Conservation (phyloP, 257 asterid genomes). For the Cruciata laevipes region DNA sequence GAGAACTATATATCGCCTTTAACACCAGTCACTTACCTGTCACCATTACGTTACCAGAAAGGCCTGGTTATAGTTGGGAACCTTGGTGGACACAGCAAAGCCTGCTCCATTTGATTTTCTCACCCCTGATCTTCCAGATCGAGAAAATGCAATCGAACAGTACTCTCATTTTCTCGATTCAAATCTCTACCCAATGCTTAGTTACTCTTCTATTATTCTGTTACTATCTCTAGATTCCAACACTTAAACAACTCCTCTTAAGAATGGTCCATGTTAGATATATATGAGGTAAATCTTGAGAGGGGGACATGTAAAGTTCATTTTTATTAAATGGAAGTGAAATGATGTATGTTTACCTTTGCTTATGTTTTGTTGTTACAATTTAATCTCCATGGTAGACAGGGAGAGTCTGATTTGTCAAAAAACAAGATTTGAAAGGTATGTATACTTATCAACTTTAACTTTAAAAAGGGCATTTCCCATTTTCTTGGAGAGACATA, state of each 20-base stretch:
- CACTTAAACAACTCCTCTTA: not conserved
- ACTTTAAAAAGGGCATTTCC: no score
- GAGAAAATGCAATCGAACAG: slow-evolving; percentile 47
- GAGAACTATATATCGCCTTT: slow-evolving; percentile 74
- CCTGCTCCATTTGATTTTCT: slow-evolving; percentile 75
- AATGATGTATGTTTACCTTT: not conserved
- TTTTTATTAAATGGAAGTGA: not conserved
- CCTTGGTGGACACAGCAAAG: slow-evolving; percentile 85
- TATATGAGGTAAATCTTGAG: not conserved
- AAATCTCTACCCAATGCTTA: slow-evolving; percentile 81
- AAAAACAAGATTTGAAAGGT: no score
- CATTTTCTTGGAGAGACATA: no score
- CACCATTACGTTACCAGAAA: slow-evolving; percentile 57
- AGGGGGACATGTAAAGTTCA: not conserved
- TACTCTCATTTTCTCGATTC: slow-evolving; percentile 79
- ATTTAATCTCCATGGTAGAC: no score
- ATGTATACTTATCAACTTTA: no score
- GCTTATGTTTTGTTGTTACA: no score
- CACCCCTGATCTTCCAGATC: slow-evolving; percentile 36
- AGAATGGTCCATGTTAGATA: not conserved
- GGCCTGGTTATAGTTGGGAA: slow-evolving; percentile 75
- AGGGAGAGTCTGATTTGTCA: no score
- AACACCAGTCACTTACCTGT: slow-evolving; percentile 76
- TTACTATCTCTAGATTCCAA: slow-evolving; percentile 36
- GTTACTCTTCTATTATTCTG: slow-evolving; percentile 79